Conservation (phyloP, 1,284 basidiomycete genomes). For the Ceratobasidium sp. region DNA sequence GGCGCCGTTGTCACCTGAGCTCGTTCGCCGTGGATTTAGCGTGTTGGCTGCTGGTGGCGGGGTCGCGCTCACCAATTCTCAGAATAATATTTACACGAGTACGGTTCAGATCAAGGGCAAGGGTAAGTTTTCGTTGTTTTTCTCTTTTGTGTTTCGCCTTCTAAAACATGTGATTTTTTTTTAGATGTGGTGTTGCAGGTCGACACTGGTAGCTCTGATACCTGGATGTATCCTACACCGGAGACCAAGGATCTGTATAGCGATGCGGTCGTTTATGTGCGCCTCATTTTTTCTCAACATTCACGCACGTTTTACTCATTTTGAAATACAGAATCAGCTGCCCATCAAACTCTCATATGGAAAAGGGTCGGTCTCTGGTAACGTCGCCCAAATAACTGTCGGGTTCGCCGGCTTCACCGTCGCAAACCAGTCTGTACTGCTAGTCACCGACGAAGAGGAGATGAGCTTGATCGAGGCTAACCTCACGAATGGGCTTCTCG, state of each 20-base stretch:
- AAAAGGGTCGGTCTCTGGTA: constrained; percentile 17
- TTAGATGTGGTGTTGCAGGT: constrained; percentile 27
- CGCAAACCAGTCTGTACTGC: constrained; percentile 21
- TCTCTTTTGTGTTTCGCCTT: neutral
- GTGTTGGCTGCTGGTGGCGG: constrained; percentile 13
- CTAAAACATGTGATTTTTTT: neutral
- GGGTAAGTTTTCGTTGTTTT: neutral
- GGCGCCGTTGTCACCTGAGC: neutral
- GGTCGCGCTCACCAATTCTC: constrained; percentile 4
- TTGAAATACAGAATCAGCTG: constrained; percentile 4
- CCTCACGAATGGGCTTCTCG: constrained; percentile 28
- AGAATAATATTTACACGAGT: constrained; percentile 35
- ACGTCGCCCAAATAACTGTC: constrained; percentile 18
- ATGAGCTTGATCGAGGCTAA: constrained; percentile 24
- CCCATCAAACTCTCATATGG: constrained; percentile 26
- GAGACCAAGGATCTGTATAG: neutral
- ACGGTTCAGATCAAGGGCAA: constrained; percentile 15
- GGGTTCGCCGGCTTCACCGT: constrained; percentile 31
- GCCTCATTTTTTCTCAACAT: neutral
- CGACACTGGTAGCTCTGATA: constrained; percentile 38
- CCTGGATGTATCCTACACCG: constrained; percentile 21
- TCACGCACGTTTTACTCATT: too few relatives aligned
- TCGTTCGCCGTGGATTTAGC: neutral
- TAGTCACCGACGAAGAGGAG: constrained; percentile 2
- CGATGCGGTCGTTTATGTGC: constrained; percentile 16